phyloP scores from a whole-genome alignment of 2,329 filamentous ascomycete species.

The Pseudogymnoascus sp. region DNA sequence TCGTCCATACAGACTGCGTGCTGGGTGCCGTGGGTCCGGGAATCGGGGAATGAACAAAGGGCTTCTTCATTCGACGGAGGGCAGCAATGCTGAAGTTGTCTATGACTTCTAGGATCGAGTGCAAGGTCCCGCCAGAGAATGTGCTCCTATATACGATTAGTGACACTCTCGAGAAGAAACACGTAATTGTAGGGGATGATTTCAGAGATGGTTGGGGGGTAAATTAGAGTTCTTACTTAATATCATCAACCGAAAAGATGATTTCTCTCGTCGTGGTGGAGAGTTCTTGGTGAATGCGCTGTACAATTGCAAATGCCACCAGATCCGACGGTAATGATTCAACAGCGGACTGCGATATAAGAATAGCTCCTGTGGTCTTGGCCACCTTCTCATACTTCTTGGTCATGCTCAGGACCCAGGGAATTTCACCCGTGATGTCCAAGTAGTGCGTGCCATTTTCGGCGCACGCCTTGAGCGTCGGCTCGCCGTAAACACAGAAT shows the following conservation, averaged over 20 bases:
- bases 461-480: slow-evolving; percentile 53
- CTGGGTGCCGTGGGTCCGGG: slow-evolving; percentile 29
- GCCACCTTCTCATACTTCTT: slow-evolving; percentile 48
- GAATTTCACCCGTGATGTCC: slow-evolving; percentile 54
- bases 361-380: slow-evolving; percentile 46
- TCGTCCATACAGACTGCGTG: slow-evolving; percentile 35
- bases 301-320: slow-evolving; percentile 44
- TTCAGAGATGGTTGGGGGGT: not conserved
- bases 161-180: slow-evolving; percentile 6
- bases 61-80: slow-evolving; percentile 37
- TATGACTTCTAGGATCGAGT: slow-evolving; percentile 55
- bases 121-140: slow-evolving; percentile 60
- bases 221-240: slow-evolving; percentile 30
- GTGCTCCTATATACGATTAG: slow-evolving; percentile 31
- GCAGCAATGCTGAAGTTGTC: slow-evolving; percentile 45
- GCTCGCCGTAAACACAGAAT: slow-evolving; percentile 49
- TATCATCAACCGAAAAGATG: slow-evolving; percentile 40
- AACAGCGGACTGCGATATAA: slow-evolving; percentile 55
- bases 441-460: slow-evolving; percentile 57
- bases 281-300: slow-evolving; percentile 43
- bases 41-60: slow-evolving; percentile 52
- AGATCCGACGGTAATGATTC: slow-evolving; percentile 58
- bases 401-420: slow-evolving; percentile 53
- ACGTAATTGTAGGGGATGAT: not conserved
- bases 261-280: slow-evolving; percentile 46